Conservation (phyloP, 2,329 filamentous ascomycete genomes). For the Coniochaeta sp. region DNA sequence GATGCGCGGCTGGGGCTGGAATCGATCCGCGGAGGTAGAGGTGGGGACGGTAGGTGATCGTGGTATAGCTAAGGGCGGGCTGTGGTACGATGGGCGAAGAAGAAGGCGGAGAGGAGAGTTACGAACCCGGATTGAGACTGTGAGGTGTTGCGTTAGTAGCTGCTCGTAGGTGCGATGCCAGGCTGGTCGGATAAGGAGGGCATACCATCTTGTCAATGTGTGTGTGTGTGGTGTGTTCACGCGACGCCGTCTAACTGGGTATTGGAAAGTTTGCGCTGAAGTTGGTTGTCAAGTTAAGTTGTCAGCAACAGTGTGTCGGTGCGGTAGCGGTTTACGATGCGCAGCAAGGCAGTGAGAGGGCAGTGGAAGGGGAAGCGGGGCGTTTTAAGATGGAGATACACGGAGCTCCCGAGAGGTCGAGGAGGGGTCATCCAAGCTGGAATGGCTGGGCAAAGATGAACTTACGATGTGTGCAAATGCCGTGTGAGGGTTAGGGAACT, state of each 20-base stretch:
- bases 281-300: too few relatives aligned
- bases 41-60: too few relatives aligned
- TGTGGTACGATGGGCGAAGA: slow-evolving; percentile 11
- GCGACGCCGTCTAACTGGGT: neutral
- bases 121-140: slow-evolving; percentile 66
- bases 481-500: neutral
- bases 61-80: neutral
- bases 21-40: neutral
- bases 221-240: neutral
- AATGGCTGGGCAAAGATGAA: neutral
- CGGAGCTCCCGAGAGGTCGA: neutral
- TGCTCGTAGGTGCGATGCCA: neutral
- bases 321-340: too few relatives aligned
- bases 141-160: neutral
- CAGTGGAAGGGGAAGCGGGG: slow-evolving; percentile 2
- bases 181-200: neutral
- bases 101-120: slow-evolving; percentile 15
- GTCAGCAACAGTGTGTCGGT: neutral
- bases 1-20: neutral
- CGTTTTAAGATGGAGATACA: neutral
- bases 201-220: slow-evolving; percentile 3
- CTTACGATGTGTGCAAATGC: neutral
- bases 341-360: neutral
- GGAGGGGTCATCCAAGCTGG: neutral
- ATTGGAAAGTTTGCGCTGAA: neutral